A percentile compares a stretch with the other conserved stretches of the same genome.
Evolutionary conservation across 2,329 filamentous ascomycete genomes (phyloP).

Genomic region (Phaeosphaeria sp.): DNA sequence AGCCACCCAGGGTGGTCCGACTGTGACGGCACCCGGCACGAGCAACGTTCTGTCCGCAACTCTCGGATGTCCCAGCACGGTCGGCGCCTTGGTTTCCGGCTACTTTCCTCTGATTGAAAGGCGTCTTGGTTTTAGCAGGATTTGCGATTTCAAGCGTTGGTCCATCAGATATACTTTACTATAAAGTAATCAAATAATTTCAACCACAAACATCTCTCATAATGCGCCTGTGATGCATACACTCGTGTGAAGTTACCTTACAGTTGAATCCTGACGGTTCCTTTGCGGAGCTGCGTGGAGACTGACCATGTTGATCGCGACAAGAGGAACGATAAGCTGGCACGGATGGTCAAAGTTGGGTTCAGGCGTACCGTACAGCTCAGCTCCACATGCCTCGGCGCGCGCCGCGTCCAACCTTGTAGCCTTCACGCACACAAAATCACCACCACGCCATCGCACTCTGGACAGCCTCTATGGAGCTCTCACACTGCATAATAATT

Average conservation of each 20-base stretch:
- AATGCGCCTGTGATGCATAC: background rate
- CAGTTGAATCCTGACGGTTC: background rate
- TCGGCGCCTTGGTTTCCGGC: constrained; percentile 10
- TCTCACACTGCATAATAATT: constrained; percentile 10
- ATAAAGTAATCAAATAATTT: constrained; percentile 10
- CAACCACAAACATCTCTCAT: background rate
- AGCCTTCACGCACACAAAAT: constrained; percentile 19
- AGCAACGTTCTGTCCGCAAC: constrained; percentile 2
- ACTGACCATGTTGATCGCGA: too few species aligned
- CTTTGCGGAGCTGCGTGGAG: background rate
- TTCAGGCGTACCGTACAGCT: background rate
- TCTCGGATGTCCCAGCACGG: constrained; percentile 8
- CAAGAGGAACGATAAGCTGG: background rate
- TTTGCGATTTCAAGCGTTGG: constrained; percentile 1
- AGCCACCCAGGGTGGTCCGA: background rate
- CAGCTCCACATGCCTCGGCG: constrained; percentile 5
- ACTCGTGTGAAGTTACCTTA: background rate
- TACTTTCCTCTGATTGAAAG: constrained; percentile 10
- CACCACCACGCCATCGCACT: constrained; percentile 21
- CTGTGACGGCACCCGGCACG: constrained; percentile 1
- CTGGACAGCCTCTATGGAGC: constrained; percentile 27
- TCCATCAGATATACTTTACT: background rate
- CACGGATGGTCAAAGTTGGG: background rate
- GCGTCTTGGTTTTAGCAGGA: constrained; percentile 12
- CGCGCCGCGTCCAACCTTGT: constrained; percentile 15